phyloP scores from a whole-genome alignment of 441 rosid species.

The Francoa sonchifolia region DNA sequence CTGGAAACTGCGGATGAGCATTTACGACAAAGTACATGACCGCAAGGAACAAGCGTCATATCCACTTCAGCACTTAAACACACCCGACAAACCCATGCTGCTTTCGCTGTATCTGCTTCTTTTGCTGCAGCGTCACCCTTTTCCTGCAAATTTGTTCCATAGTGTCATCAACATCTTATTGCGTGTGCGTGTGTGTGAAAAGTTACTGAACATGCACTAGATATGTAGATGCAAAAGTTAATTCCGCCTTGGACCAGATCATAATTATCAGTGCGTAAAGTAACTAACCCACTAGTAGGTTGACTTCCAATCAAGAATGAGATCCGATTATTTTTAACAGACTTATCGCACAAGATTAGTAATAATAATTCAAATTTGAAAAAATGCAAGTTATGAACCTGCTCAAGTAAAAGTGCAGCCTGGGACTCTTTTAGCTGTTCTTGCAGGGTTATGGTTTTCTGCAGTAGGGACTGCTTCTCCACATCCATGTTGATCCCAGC shows the following conservation, averaged over 20 bases:
- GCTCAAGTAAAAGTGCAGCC: slow-evolving; percentile 70
- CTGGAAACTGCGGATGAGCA: slow-evolving; percentile 78
- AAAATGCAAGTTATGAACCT: slow-evolving; percentile 35
- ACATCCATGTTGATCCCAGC: slow-evolving; percentile 79
- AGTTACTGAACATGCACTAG: too few species aligned
- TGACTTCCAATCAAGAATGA: too few species aligned
- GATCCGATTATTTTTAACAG: too few species aligned
- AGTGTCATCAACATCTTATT: neutral
- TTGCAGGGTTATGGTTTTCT: slow-evolving; percentile 59
- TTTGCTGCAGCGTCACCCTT: slow-evolving; percentile 59
- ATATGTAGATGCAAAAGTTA: too few species aligned
- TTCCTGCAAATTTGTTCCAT: slow-evolving; percentile 34
- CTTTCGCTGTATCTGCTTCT: slow-evolving; percentile 81
- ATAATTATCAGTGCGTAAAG: too few species aligned
- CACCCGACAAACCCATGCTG: slow-evolving; percentile 87
- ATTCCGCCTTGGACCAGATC: too few species aligned
- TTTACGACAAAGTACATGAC: slow-evolving; percentile 79
- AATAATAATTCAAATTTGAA: too few species aligned
- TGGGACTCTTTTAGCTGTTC: slow-evolving; percentile 73
- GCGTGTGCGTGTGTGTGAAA: neutral
- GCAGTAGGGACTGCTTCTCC: slow-evolving; percentile 73
- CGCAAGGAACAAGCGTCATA: slow-evolving; percentile 71
- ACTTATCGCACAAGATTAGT: too few species aligned
- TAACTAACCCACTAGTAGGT: too few species aligned
- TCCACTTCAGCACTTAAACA: slow-evolving; percentile 77